phyloP scores from a whole-genome alignment of 2,329 filamentous ascomycete genomes.

The Sarocladium strictum region DNA sequence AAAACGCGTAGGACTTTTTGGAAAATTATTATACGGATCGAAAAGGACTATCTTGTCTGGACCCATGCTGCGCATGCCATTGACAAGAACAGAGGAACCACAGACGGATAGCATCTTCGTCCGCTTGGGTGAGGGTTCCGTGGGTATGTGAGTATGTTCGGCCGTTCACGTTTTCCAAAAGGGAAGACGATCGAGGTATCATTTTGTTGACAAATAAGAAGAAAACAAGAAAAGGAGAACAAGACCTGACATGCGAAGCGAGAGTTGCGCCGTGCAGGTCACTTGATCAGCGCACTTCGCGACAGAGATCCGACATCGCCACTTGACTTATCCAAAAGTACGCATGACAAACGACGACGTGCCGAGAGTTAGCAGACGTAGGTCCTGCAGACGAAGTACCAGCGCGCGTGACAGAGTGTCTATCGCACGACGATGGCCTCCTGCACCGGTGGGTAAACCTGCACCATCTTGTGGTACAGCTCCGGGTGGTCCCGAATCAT shows the following conservation, averaged over 20 bases:
- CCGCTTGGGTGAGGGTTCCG: not conserved
- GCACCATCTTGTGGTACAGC: conserved; percentile 71
- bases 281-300: too few species aligned
- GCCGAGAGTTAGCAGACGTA: not conserved
- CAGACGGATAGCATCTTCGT: not conserved
- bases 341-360: not conserved
- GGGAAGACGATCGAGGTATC: conserved; percentile 4
- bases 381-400: too few species aligned
- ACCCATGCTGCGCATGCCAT: too few species aligned
- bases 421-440: conserved; percentile 52
- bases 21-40: not conserved
- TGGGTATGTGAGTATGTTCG: not conserved
- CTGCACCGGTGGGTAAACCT: conserved; percentile 79
- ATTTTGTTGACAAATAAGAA: not conserved
- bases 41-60: not conserved
- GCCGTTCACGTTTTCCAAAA: conserved; percentile 5
- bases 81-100: too few species aligned
- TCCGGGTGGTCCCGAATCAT: conserved; percentile 77
- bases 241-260: too few species aligned
- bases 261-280: too few species aligned
- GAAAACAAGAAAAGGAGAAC: too few species aligned
- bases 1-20: not conserved
- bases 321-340: not conserved
- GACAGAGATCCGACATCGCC: too few species aligned
- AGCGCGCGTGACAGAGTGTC: not conserved